phyloP scores from a whole-genome alignment of 768 basidiomycete species.

The Amanita subjunquillea region DNA sequence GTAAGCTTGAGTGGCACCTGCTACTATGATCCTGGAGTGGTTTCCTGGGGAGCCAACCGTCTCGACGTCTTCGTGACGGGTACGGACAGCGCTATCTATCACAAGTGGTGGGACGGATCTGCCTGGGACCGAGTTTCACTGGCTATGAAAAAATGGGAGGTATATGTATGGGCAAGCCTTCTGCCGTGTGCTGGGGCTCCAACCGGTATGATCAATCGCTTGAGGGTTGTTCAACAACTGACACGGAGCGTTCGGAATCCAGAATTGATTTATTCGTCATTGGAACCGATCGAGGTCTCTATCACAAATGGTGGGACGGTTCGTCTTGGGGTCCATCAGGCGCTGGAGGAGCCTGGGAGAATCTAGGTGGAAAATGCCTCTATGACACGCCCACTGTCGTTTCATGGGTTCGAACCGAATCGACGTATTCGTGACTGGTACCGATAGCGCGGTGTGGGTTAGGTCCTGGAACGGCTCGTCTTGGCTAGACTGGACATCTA shows the following conservation, averaged over 20 bases:
- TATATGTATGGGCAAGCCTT: constrained; percentile 2
- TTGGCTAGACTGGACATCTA: background rate
- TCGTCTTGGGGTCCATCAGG: too few relatives aligned
- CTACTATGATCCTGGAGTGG: constrained; percentile 6
- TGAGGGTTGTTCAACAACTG: too few relatives aligned
- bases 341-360: background rate
- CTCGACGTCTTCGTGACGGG: constrained; percentile 10
- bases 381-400: background rate
- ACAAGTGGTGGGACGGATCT: constrained; percentile 9
- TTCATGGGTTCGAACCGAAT: background rate
- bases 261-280: too few relatives aligned
- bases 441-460: background rate
- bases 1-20: background rate
- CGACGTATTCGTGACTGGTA: background rate
- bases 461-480: background rate
- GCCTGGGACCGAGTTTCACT: background rate
- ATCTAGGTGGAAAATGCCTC: background rate
- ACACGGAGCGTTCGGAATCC: too few relatives aligned
- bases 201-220: too few relatives aligned
- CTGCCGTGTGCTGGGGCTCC: background rate
- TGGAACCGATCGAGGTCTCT: too few relatives aligned
- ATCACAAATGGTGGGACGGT: background rate
- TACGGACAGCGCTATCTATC: constrained; percentile 6
- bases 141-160: constrained; percentile 8
- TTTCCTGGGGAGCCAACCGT: constrained; percentile 8